Base-by-base conservation (phyloP, 106 monocot genomes). In the Allium fistulosum region DNA sequence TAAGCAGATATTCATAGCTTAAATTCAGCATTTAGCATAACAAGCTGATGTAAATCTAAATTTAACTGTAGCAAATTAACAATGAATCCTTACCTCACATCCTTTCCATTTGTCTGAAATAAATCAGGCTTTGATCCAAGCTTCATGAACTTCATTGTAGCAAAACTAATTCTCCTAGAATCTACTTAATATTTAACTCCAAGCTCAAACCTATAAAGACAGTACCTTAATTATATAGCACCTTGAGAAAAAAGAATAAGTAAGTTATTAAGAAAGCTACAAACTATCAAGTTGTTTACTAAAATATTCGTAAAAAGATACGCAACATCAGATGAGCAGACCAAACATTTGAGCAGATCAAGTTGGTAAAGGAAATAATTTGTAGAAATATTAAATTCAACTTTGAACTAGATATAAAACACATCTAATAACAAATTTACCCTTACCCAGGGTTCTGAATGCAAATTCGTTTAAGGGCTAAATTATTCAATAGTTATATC, bases 131-230 rank as follows among this genome's bases (percentile, higher is more conserved):
- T 94, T 8, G 94, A 90, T 70, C 94, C 94, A 76, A 94, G 90
- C 79, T 94, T 94, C 94, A 94, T 94, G 70, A 94, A 94, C 87
- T 94, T 94, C 94, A 94, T 94, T 53, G 59, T 28, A 49, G 49
- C 27, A 13, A 13, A 49, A 49, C 27, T 11, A 55, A 55, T 11
- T 55, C 15, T 1, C 3, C 53, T 55, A 55, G 15, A 55, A 55
- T 55, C 15, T 55, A 55, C 53, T 55, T 55, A 15, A 8, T 55
- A 55, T 55, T 37, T 37, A 37, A 28, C 12, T 59, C 61, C 26
- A 48, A 6, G 14, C 8, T 64, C 46, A 47, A 48, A 65, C n/a
- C 22, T 16, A 65, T 65, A 50, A 48, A 18, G 26, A 4, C 22
- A 22, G 27, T 0, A 27, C 50, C 65, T 65, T 27, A 26, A 26